Base-by-base conservation (phyloP, 345 rosid genomes). In the Citrus hindsii region DNA sequence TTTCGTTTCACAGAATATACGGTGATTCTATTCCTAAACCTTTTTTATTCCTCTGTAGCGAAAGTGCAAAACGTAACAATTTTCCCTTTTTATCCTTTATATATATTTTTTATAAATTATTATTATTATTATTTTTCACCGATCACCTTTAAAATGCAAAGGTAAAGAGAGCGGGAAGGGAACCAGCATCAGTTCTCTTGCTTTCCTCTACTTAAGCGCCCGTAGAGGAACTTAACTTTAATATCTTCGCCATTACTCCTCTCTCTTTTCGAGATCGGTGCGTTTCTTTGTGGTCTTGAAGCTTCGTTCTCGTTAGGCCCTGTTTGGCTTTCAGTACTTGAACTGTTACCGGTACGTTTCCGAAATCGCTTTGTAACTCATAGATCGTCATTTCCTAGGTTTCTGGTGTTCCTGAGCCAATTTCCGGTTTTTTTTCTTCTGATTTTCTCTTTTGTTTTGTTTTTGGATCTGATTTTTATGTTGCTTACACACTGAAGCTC, bases 101-200 rank as follows among this genome's bases (percentile, higher is more conserved):
- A 59, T 28, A 22, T 28, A 2, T 9, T 40, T 24, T 18, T 21
- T 6, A 30, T 19, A 21, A 8, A 18, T 73, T 27, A 56, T 7
- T 38, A 19, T 64, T 60, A 40, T 62, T 27, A 32, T 32, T 12
- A 0, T 42, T 51, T 24, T 56, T 2, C 37, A 13, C 38, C 37
- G 60, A 3, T 40, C 9, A 63, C 76, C 85, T 81, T 64, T 78
- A 79, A 83, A 85, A 74, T 75, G 84, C 69, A 76, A 84, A 63
- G 25, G 53, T 76, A 65, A 73, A 69, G 79, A 74, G 81, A 86
- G 90, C 88, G 88, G 90, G 89, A 88, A 84, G 84, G 30, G 79
- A 46, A 1, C 51, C 51, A 12, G 73, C 76, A 69, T 21, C 80
- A 67, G 73, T 78, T 76, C 75, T 78, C 73, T 71, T 73, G 75